A percentile compares a stretch with the other conserved stretches of the same genome.
Conservation (phyloP, 345 rosid genomes). For the Eucalyptus cloeziana region DNA sequence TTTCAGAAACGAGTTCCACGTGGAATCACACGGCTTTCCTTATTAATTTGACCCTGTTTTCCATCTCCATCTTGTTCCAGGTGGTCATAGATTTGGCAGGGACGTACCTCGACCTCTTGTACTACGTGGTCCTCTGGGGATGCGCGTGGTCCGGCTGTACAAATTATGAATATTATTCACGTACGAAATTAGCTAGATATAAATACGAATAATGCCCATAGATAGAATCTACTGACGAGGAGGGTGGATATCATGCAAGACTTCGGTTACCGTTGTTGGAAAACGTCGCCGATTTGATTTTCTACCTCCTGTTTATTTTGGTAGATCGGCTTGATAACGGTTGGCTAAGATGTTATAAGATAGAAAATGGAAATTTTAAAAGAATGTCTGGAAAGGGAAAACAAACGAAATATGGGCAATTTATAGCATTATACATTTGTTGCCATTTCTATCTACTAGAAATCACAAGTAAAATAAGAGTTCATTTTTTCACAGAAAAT, state of each 20-base stretch:
- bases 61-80: background rate
- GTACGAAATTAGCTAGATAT: background rate
- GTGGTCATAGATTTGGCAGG: background rate
- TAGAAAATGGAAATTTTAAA: background rate
- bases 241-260: background rate
- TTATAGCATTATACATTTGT: background rate
- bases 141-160: background rate
- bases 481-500: background rate
- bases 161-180: background rate
- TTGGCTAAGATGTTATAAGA: background rate
- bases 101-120: background rate
- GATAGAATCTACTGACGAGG: background rate
- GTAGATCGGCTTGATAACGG: background rate
- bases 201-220: background rate
- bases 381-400: background rate
- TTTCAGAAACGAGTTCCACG: background rate
- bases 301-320: background rate
- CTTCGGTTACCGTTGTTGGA: background rate
- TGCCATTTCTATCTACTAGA: background rate
- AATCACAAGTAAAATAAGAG: background rate
- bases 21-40: background rate
- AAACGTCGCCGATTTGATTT: background rate
- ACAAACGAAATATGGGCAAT: background rate
- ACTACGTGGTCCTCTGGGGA: background rate
- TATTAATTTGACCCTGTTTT: background rate